These are phyloP conservation scores for Tetrahymena thermophila DNA, from an alignment of 73 alveolate genomes.

Conservation along the genomic window DNA sequence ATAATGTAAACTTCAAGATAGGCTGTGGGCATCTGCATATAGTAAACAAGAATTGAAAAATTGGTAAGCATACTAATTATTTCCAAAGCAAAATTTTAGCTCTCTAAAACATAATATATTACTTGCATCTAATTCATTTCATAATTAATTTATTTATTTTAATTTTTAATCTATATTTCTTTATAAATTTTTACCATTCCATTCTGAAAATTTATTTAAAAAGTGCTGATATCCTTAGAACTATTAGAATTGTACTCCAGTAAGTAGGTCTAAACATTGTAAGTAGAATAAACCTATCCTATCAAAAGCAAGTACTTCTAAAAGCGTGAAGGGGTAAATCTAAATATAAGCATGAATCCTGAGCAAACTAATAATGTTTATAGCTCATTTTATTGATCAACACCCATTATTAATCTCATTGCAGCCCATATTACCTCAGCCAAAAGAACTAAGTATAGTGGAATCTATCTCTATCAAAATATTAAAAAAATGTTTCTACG, in stretches of 20 bases:
- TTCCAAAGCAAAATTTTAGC: neutral
- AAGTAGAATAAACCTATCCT: neutral
- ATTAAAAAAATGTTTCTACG: too few relatives aligned
- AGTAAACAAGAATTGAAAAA: too few relatives aligned
- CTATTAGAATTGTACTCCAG: neutral
- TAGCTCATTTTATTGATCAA: neutral
- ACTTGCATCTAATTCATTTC: neutral
- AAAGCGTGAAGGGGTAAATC: neutral
- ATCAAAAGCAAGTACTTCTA: neutral
- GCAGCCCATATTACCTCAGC: neutral
- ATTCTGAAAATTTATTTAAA: neutral
- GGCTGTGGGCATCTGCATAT: neutral
- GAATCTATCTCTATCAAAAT: neutral
- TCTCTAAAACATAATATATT: neutral
- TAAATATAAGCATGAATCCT: neutral
- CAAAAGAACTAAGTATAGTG: neutral
- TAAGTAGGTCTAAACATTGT: neutral
- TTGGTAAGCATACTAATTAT: neutral
- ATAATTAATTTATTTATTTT: too few relatives aligned
- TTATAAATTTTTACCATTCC: neutral
- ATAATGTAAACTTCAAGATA: neutral
- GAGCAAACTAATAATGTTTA: neutral
- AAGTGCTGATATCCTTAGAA: neutral
- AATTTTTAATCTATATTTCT: too few relatives aligned
- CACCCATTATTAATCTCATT: neutral